Evolutionary conservation across 2,329 filamentous ascomycete species (phyloP).

Genomic region (Polychaeton citri): DNA sequence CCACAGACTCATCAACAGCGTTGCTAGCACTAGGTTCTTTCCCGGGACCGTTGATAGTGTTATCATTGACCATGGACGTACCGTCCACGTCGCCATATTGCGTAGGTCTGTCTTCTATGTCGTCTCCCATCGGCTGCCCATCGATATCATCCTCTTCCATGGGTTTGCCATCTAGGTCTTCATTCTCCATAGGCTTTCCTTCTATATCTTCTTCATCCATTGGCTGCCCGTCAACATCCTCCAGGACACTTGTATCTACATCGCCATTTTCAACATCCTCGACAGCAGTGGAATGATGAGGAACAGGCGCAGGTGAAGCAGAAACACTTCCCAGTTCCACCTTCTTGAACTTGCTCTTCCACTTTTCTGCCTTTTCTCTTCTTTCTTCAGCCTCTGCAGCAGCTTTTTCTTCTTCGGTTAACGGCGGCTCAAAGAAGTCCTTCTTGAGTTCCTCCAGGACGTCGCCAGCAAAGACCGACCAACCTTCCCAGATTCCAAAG

Average conservation of each 20-base stretch:
- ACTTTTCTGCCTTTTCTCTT: slow-evolving; percentile 25
- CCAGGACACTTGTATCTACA: neutral
- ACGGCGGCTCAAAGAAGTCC: slow-evolving; percentile 59
- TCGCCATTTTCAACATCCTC: slow-evolving; percentile 14
- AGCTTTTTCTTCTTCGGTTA: slow-evolving; percentile 24
- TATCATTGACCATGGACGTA: slow-evolving; percentile 23
- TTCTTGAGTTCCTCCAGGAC: slow-evolving; percentile 58
- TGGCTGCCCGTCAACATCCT: neutral
- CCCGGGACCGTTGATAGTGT: slow-evolving; percentile 9
- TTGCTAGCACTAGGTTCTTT: too few species aligned
- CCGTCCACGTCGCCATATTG: slow-evolving; percentile 9
- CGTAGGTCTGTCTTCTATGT: slow-evolving; percentile 4
- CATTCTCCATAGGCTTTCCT: slow-evolving; percentile 32
- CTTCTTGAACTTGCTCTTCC: slow-evolving; percentile 31
- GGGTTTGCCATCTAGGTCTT: slow-evolving; percentile 34
- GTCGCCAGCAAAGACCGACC: slow-evolving; percentile 56
- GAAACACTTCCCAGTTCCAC: slow-evolving; percentile 34
- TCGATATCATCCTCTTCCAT: slow-evolving; percentile 28
- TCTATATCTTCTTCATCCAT: slow-evolving; percentile 26
- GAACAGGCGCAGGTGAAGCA: slow-evolving; percentile 4
- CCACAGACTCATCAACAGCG: too few species aligned
- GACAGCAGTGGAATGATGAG: slow-evolving; percentile 21
- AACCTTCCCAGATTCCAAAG: slow-evolving; percentile 54
- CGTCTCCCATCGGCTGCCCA: slow-evolving; percentile 25
- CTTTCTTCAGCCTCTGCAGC: slow-evolving; percentile 41